Base-by-base conservation (phyloP, 306 rosid species). In the Ormosia emarginata region DNA sequence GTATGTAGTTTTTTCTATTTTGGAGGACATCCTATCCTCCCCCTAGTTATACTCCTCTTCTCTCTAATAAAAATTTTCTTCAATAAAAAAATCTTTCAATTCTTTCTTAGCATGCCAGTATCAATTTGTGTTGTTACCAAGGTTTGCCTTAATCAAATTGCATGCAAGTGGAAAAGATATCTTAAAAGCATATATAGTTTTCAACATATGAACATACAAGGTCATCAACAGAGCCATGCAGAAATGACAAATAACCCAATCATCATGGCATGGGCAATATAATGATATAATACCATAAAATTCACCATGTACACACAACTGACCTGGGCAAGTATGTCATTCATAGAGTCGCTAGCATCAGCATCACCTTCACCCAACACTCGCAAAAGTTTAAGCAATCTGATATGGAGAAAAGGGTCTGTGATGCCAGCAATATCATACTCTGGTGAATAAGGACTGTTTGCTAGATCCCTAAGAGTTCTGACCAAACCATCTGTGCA, bases 251-350 rank as follows among this genome's bases (percentile, higher is more conserved):
- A 74, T 46, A 32, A 71, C 59, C 24, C 68, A 61, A 69, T 11
- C 77, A 68, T 36, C 14, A 32, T 56, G 13, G 74, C 62, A 78
- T 49, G 56, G 62, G 40, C 18, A 49, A 56, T 39, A 67, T 43
- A 79, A 41, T 46, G 75, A 44, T 33, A 84, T 50, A 43, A 83
- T 40, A 53, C 50, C 36, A 80, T 43, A 41, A 79, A 57, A 75
- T 32, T 64, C 43, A 41, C 15, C 32, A 29, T 30, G 15, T 30
- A 71, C 33, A 49, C 30, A 71, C 81, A 79, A 84, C 84, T 88
- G 33, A 95, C 99, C 97, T 95, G 99, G 41, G 99, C 99, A 90
- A 95, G 99, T 89, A 95, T 92, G 89, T 95, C 99, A 87, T 93
- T 95, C 99, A 95, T 95, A 53, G 71, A 71, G 71, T 95, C 99